Conservation (phyloP, 371 early-diverging fungal species). For the Entomophthora muscae region DNA sequence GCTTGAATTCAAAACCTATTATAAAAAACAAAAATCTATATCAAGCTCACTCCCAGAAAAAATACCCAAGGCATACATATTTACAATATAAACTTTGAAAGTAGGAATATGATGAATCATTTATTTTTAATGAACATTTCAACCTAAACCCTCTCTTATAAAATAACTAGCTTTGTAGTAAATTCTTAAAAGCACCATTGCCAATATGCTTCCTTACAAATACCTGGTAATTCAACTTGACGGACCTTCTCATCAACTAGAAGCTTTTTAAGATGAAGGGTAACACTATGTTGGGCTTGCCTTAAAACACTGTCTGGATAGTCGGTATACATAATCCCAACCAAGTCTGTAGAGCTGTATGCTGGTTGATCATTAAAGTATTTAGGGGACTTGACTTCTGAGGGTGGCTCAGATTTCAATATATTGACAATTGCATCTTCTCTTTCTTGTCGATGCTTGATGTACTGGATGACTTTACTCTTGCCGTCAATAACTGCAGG, state of each 20-base stretch:
- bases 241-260: background rate
- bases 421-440: constrained; percentile 50
- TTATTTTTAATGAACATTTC: too few species aligned
- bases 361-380: background rate
- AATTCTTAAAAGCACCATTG: background rate
- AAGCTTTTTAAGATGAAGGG: background rate
- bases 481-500: constrained; percentile 46
- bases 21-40: too few species aligned
- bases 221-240: background rate
- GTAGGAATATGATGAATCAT: too few species aligned
- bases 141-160: too few species aligned
- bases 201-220: background rate
- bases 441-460: constrained; percentile 51
- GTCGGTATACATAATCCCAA: background rate
- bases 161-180: too few species aligned
- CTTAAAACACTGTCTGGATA: background rate
- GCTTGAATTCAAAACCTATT: too few species aligned
- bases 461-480: constrained; percentile 39
- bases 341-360: background rate
- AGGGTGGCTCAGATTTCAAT: constrained; percentile 13
- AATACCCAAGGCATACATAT: too few species aligned
- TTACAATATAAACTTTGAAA: too few species aligned
- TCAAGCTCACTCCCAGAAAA: too few species aligned
- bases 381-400: background rate
- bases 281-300: background rate